Evolutionary conservation across 345 rosid genomes (phyloP), one percentile per base, ranked within the genome.

Genomic region (Ricinus communis): DNA sequence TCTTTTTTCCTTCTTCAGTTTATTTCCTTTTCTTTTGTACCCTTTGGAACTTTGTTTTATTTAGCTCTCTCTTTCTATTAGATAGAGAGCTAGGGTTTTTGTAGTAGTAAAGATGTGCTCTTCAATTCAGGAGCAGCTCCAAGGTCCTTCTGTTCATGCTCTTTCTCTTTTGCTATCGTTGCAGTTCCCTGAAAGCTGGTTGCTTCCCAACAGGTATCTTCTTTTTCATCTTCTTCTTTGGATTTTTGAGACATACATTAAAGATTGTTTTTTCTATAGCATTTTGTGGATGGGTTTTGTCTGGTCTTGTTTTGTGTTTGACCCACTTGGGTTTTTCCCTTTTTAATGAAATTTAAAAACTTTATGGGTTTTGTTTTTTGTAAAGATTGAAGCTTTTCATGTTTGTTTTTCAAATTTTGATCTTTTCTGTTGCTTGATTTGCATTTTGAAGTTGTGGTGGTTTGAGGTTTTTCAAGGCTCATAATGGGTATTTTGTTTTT

Each of bases 141-240:
- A 25, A 28, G 54, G 53, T 25, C 24, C 30, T 33, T 45, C 63
- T 28, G 2, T 6, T 33, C 72, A n/a, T 58, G 65, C 15, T 43
- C 30, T 54, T 45, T 18, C 25, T 65, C 70, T 13, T 45, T 0
- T 56, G 65, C 36, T 55, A 1, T 49, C 6, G 6, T 33, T 45
- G 33, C 46, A 30, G 18, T 56, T 64, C 53, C 24, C 45, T 24
- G 55, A 28, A 27, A 38, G 13, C 36, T 64, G 31, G 54, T 64
- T 65, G 24, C 56, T 51, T 16, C 65, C 12, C 55, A 28, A 56
- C 21, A 72, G 64, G 76, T 72, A 30, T 5, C 4, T 57, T 45
- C 50, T 56, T 55, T 43, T 22, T 38, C n/a, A n/a, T n/a, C n/a
- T 1, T 11, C 11, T 27, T 11, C 10, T 52, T 19, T 24, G 2